Evolutionary conservation across 2,329 filamentous ascomycete species (phyloP).

Genomic region (Fusarium globosum): DNA sequence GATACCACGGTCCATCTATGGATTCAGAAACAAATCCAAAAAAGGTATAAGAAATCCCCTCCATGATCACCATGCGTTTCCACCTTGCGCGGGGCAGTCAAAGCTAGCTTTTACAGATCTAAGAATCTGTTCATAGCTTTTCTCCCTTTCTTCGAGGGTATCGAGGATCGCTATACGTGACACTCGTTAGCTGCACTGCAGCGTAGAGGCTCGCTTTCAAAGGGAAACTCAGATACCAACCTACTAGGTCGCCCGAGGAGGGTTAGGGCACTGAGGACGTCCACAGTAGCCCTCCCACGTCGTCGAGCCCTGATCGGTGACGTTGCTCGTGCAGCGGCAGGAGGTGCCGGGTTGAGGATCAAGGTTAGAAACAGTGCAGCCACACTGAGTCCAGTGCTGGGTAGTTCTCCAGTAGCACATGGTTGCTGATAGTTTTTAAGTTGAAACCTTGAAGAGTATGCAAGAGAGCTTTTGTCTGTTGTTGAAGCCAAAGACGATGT

Average conservation of each 20-base stretch:
- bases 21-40: constrained; percentile 21
- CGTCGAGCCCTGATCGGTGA: constrained; percentile 45
- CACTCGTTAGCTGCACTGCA: constrained; percentile 20
- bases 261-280: constrained; percentile 48
- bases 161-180: constrained; percentile 29
- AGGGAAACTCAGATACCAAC: constrained; percentile 37
- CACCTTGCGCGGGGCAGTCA: not conserved
- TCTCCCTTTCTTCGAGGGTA: constrained; percentile 37
- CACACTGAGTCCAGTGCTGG: constrained; percentile 48
- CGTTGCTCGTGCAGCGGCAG: constrained; percentile 42
- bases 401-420: constrained; percentile 52
- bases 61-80: constrained; percentile 1
- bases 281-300: constrained; percentile 50
- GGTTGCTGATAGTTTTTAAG: constrained; percentile 18
- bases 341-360: constrained; percentile 46
- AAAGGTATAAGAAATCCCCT: constrained; percentile 13
- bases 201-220: not conserved
- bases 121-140: constrained; percentile 38
- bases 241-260: constrained; percentile 41
- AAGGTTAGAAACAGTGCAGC: constrained; percentile 43
- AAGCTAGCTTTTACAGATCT: constrained; percentile 2
- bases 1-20: constrained; percentile 37
- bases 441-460: not conserved
- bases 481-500: constrained; percentile 2
- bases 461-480: not conserved